These are phyloP conservation scores for Fereydounia khargensis DNA, from an alignment of 1,284 basidiomycete genomes.

Conservation along the genomic window DNA sequence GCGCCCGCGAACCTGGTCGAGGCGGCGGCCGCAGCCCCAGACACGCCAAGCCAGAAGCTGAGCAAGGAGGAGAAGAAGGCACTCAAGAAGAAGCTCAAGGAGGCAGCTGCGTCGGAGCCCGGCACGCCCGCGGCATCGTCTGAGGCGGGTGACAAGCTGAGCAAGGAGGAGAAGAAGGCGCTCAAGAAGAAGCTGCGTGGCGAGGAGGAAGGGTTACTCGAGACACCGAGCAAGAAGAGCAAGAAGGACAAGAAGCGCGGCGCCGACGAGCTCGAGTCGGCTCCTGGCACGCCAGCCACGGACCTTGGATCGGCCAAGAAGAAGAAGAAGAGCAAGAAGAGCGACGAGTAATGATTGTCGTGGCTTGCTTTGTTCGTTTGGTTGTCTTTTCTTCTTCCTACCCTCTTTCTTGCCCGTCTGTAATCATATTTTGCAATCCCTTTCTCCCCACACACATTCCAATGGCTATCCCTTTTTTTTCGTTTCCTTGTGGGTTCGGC, in stretches of 20 bases:
- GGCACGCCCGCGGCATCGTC: constrained; percentile 18
- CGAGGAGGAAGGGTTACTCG: constrained; percentile 9
- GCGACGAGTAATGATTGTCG: background rate
- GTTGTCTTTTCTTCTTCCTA: background rate
- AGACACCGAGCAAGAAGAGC: constrained; percentile 28
- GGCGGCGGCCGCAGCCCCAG: background rate
- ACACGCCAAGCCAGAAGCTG: constrained; percentile 42
- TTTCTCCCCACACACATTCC: too few species aligned
- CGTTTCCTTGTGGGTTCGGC: too few species aligned
- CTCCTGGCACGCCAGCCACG: constrained; percentile 13
- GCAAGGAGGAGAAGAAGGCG: constrained; percentile 28
- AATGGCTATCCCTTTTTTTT: too few species aligned
- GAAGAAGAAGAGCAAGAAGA: constrained; percentile 51
- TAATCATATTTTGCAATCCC: too few species aligned
- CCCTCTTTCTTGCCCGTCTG: background rate
- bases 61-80: constrained; percentile 45
- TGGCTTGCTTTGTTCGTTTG: too few species aligned
- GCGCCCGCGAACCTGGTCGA: constrained; percentile 2
- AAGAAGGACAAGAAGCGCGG: constrained; percentile 34
- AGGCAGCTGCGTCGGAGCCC: constrained; percentile 17
- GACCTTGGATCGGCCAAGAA: constrained; percentile 36
- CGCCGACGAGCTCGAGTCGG: constrained; percentile 3
- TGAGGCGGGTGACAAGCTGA: constrained; percentile 64
- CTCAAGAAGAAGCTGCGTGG: constrained; percentile 45
- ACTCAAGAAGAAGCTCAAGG: constrained; percentile 36